Evolutionary conservation across 1,284 basidiomycete genomes (phyloP), one percentile per base, ranked within the genome.

Genomic region (Cystobasidium sp.): DNA sequence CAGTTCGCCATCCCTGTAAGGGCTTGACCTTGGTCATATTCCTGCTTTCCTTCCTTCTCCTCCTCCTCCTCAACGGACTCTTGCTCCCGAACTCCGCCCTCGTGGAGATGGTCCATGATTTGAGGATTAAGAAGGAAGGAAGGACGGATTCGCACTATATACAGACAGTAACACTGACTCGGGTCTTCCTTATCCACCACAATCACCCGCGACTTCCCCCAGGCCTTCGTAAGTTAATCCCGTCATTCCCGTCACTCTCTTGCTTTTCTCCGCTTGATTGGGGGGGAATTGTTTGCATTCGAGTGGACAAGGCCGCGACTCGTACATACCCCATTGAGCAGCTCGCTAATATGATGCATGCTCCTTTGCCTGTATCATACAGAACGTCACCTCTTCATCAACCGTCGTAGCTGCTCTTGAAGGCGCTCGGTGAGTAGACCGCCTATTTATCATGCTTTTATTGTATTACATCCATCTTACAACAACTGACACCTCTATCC

Each of bases 331-430:
- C 24, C 9, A 12, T 31, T 12, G 9, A 10, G 10, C 14, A 8
- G 24, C 10, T 12, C 20, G 7, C 24, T 56, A 1, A 37, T 10
- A 3, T 7, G 8, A 12, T 37, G 24, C 12, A 10, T 56, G 24
- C 53, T 56, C 10, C 24, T 46, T 24, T 22, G 39, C 47, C 6
- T 43, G 5, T 56, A 20, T 14, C 63, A 20, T 56, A 53, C 68
- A 80, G 79, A 80, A 80, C 77, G 72, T 77, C 75, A 80, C 78
- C 41, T 94, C 93, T 39, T 93, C 92, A 6, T 94, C 92, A 62
- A 89, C 88, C 69, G 92, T 89, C 77, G 93, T 94, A 82, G 91
- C 92, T 75, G 89, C 88, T 75, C 89, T 95, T 76, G 93, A 96
- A 84, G 93, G 91, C 78, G 93, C 93, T 72, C 89, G 92, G 89